Conservation (phyloP, 139 green algal genomes). For the Coelastrella sp. region DNA sequence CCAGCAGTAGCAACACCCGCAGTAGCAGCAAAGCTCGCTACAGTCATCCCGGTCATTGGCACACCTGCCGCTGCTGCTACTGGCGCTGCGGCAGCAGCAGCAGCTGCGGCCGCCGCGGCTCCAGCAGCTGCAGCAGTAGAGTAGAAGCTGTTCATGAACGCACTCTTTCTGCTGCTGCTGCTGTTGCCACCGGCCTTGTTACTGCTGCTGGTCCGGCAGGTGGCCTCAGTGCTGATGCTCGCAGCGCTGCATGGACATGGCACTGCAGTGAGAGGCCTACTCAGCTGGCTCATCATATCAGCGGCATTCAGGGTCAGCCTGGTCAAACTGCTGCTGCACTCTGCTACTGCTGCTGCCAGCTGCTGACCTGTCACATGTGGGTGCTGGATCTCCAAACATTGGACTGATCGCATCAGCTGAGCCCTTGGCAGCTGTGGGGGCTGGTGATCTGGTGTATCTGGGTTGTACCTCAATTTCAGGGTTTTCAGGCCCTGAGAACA, state of each 20-base stretch:
- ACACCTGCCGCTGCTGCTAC: not conserved
- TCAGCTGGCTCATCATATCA: not conserved
- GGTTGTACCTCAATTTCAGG: conserved; percentile 11
- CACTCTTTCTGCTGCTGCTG: not conserved
- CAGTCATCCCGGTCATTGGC: not conserved
- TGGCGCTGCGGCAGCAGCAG: not conserved
- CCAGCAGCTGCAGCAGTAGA: conserved; percentile 5
- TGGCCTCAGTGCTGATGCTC: not conserved
- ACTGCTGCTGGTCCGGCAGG: not conserved
- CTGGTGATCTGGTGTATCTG: not conserved
- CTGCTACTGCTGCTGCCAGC: not conserved
- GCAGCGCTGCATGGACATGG: not conserved
- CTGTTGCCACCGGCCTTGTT: not conserved
- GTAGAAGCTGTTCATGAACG: not conserved
- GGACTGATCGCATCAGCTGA: not conserved
- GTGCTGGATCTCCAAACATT: conserved; percentile 17
- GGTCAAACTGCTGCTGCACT: conserved; percentile 11
- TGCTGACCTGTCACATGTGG: not conserved
- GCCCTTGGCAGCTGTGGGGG: not conserved
- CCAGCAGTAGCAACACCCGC: not conserved
- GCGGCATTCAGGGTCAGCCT: not conserved
- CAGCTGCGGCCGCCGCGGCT: not conserved
- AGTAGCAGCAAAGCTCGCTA: not conserved
- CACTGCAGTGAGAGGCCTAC: not conserved
- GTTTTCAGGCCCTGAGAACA: not conserved